phyloP scores from a whole-genome alignment of 1,139 yeast species.

The Candida smagusa region DNA sequence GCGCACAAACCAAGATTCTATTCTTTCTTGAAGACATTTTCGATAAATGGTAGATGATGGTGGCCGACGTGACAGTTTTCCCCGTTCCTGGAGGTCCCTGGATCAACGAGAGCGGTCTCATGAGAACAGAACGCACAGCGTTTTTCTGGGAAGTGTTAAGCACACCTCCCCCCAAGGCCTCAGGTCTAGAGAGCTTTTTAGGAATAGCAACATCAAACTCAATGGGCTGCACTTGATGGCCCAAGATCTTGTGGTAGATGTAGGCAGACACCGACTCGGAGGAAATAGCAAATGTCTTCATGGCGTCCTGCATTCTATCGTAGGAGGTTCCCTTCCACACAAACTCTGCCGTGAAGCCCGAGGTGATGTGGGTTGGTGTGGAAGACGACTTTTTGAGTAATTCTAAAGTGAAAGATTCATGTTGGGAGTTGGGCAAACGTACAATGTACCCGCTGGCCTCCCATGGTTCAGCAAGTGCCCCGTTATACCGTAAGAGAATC shows the following conservation, averaged over 20 bases:
- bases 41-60: constrained; percentile 75
- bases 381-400: constrained; percentile 35
- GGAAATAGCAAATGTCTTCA: constrained; percentile 68
- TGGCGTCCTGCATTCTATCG: constrained; percentile 79
- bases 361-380: constrained; percentile 56
- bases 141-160: constrained; percentile 75
- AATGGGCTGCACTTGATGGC: constrained; percentile 70
- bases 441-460: constrained; percentile 70
- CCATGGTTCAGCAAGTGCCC: constrained; percentile 54
- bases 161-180: constrained; percentile 47
- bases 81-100: constrained; percentile 99
- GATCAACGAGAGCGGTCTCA: constrained; percentile 75
- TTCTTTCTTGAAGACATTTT: constrained; percentile 35
- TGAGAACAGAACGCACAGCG: constrained; percentile 72
- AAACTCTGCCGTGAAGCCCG: constrained; percentile 80
- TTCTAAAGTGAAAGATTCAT: constrained; percentile 74
- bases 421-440: constrained; percentile 74
- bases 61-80: constrained; percentile 90
- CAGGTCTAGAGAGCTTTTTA: constrained; percentile 55
- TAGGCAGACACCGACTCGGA: constrained; percentile 72
- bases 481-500: constrained; percentile 60
- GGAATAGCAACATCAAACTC: constrained; percentile 64
- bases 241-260: constrained; percentile 76
- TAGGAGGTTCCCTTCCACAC: constrained; percentile 88
- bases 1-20: constrained; percentile 80